Evolutionary conservation across 768 basidiomycete species (phyloP), one percentile per base, ranked within the genome.

Genomic region (Tephrocybe sp.): DNA sequence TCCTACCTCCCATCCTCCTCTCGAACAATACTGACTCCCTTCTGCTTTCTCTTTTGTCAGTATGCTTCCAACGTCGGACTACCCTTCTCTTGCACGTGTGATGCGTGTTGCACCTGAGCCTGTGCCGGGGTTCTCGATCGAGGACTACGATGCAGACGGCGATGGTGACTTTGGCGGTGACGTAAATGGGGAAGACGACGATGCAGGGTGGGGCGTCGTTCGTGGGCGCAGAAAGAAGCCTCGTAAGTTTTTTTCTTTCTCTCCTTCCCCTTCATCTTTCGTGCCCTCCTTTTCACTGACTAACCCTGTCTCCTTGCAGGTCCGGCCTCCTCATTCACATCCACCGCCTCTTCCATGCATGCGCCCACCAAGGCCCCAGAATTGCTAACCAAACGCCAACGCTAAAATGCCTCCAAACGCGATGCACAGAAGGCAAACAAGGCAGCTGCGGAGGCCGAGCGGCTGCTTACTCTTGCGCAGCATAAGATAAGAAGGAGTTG

Each of bases 141-240:
- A 69, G 0, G 88, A 90, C 69, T 90, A 90, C 60, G 89, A 90
- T 50, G 85, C 89, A 45, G 80, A 80, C 18, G 75, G 61, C 12
- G 65, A 78, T 45, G 61, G 61, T 15, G n/a, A n/a, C n/a, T n/a
- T n/a, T n/a, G n/a, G n/a, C n/a, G 68, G 56, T 28, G 63, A 67
- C 33, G 75, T 68, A 10, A 75, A 73, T n/a, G 76, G 77, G 43
- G 84, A 83, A 38, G 82, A 79, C 4, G 86, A 83, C 51, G 89
- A 89, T 48, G 88, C 86, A 45, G 86, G 83, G 2, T 92, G 90
- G 91, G 87, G 82, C 20, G 80, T 90, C 37, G 88, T 93, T 58
- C 79, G 74, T 68, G 80, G 81, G 58, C 76, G 77, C 50, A 74
- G 72, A 41, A 57, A 71, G 38, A 57, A 68, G 21, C 73, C 79